phyloP scores from a whole-genome alignment of 305 asterid genomes.

The Fraxinus xanthoxyloides region DNA sequence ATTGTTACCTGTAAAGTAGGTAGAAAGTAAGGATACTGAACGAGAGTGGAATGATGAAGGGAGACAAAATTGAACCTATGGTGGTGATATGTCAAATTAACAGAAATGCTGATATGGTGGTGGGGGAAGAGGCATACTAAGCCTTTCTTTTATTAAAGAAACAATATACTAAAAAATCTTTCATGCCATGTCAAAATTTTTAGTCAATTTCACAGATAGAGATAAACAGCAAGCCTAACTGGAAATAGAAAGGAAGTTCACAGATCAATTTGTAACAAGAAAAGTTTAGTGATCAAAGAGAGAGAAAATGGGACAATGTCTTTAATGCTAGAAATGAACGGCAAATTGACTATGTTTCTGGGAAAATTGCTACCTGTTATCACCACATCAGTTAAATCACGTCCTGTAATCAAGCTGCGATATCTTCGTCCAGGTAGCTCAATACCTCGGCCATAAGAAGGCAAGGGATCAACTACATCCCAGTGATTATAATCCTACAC shows the following conservation, averaged over 20 bases:
- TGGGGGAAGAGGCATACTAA: background rate
- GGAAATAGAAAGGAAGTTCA: background rate
- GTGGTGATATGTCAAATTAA: background rate
- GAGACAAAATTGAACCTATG: background rate
- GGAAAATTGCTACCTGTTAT: constrained; percentile 59
- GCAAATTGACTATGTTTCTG: background rate
- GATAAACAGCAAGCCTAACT: background rate
- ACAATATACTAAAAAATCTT: background rate
- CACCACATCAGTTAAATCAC: constrained; percentile 81
- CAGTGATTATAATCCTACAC: constrained; percentile 70
- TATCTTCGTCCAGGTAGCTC: constrained; percentile 79
- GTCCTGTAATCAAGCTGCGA: constrained; percentile 80
- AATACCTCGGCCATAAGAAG: constrained; percentile 89
- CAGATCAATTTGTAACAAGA: background rate
- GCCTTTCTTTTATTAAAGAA: background rate
- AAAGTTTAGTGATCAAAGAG: background rate
- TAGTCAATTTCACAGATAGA: background rate
- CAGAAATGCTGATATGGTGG: background rate
- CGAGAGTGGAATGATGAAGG: background rate
- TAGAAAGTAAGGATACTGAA: constrained; percentile 3
- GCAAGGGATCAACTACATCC: constrained; percentile 83
- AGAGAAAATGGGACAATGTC: background rate
- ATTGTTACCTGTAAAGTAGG: constrained; percentile 63
- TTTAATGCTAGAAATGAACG: background rate
- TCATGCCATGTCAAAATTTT: background rate